Evolutionary conservation across 345 rosid species (phyloP).

Genomic region (Balakata baccata): DNA sequence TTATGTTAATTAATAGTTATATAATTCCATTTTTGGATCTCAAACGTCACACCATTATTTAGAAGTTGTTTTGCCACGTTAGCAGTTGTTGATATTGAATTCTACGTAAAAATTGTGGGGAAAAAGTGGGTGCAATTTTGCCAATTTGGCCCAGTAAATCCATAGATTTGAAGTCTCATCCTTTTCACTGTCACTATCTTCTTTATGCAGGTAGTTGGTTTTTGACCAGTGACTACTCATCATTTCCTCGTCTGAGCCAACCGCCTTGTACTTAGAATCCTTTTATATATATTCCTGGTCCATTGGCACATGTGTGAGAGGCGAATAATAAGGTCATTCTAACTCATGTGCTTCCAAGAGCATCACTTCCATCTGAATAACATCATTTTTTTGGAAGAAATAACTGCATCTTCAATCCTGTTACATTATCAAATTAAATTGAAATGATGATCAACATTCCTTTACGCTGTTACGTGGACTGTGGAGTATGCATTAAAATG

Average conservation of each 20-base stretch:
- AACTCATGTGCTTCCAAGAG: constrained; percentile 70
- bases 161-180: not conserved
- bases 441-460: not conserved
- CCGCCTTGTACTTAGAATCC: constrained; percentile 8
- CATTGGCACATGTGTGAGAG: too few relatives aligned
- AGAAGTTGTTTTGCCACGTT: too few relatives aligned
- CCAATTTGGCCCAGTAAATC: not conserved
- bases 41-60: too few relatives aligned
- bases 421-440: constrained; percentile 6
- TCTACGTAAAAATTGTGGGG: not conserved
- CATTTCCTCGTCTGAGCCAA: constrained; percentile 13
- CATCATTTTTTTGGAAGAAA: too few relatives aligned
- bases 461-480: not conserved
- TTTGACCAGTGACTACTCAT: constrained; percentile 5
- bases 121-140: too few relatives aligned
- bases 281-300: not conserved
- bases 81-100: too few relatives aligned
- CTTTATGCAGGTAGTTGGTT: constrained; percentile 25
- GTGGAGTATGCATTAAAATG: not conserved
- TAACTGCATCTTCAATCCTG: constrained; percentile 98
- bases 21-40: too few relatives aligned
- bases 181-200: constrained; percentile 8
- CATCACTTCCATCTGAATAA: constrained; percentile 72
- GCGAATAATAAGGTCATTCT: too few relatives aligned
- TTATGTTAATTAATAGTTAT: too few relatives aligned